Base-by-base conservation (phyloP, 176 grass and related monocot genomes). In the Lolium rigidum region DNA sequence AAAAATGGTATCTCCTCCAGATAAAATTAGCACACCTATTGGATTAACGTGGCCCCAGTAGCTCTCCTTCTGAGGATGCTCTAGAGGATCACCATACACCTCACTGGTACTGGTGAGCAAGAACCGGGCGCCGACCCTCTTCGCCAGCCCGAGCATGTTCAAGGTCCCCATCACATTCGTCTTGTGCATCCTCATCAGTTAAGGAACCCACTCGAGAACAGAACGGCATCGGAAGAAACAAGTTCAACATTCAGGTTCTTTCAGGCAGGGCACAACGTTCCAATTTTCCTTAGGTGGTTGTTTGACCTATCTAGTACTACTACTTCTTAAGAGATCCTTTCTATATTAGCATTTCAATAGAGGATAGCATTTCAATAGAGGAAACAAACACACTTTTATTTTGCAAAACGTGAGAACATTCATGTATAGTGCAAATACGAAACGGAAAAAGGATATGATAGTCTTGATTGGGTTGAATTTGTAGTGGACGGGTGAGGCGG, bases 91-190 rank as follows among this genome's bases (percentile, higher is more conserved):
- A 51, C 94, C 94, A 63, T 93, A 99, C 54, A 98, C 97, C 80
- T 98, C 94, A 31, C 97, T 94, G 62, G 92, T 94, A 90, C 97
- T 98, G 20, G 97, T 99, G 71, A 96, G 74, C 83, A 99, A 88
- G 77, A 99, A 99, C 58, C 92, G 52, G 51, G 92, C 97, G 12
- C 94, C 92, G 3, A 99, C 91, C 71, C 97, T 99, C 88, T 99
- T 99, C 9, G 94, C 97, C 84, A 99, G 79, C 25, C 97, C 97
- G 60, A 99, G 78, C 97, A 99, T 99, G 81, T 99, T 99, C 83
- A 99, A 86, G 2, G 92, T 99, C 73, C 97, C 94, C 97, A 99
- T 94, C 56, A 99, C 97, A 90, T 99, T 99, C 83, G 97, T 99
- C 87, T 99, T 99, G 94, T 99, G 74, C 73, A 44, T 31, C 35